A percentile compares a stretch with the other conserved stretches of the same genome.
Conservation (phyloP, 306 rosid genomes). For the Trichosanthes cucumerina region DNA sequence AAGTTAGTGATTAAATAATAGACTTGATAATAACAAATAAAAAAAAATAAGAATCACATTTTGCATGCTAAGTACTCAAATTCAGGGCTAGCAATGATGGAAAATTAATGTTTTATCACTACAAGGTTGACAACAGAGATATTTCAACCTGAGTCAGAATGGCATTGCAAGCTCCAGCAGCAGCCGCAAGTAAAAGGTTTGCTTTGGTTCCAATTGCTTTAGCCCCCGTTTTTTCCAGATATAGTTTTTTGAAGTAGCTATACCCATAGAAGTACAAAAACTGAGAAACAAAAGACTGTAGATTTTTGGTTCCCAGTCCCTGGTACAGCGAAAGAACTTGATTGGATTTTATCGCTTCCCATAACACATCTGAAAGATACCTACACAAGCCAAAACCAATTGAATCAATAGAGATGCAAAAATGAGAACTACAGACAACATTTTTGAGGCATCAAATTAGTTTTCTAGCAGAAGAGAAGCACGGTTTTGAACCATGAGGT, state of each 20-base stretch:
- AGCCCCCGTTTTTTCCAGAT: conserved; percentile 60
- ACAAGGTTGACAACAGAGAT: conserved; percentile 11
- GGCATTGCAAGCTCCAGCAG: conserved; percentile 98
- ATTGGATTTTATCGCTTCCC: conserved; percentile 68
- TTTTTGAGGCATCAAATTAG: background rate
- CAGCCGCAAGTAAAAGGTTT: conserved; percentile 83
- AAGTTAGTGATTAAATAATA: background rate
- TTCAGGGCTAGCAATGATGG: background rate
- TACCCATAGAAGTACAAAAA: conserved; percentile 93
- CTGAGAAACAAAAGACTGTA: conserved; percentile 88
- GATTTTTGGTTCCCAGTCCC: conserved; percentile 88
- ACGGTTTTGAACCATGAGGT: background rate
- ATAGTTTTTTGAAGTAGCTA: conserved; percentile 86
- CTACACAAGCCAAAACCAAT: conserved; percentile 35
- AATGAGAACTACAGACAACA: background rate
- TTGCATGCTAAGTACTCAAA: background rate
- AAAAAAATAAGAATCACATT: background rate
- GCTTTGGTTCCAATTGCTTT: conserved; percentile 73
- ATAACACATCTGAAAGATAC: conserved; percentile 78
- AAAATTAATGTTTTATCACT: background rate
- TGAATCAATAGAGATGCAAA: conserved; percentile 9
- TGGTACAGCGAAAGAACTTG: conserved; percentile 88
- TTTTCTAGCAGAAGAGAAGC: background rate
- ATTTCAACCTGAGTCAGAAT: conserved; percentile 66
- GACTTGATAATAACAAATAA: background rate